Evolutionary conservation across 495 filamentous ascomycete genomes (phyloP).

Genomic region (Articulospora tetracladia): DNA sequence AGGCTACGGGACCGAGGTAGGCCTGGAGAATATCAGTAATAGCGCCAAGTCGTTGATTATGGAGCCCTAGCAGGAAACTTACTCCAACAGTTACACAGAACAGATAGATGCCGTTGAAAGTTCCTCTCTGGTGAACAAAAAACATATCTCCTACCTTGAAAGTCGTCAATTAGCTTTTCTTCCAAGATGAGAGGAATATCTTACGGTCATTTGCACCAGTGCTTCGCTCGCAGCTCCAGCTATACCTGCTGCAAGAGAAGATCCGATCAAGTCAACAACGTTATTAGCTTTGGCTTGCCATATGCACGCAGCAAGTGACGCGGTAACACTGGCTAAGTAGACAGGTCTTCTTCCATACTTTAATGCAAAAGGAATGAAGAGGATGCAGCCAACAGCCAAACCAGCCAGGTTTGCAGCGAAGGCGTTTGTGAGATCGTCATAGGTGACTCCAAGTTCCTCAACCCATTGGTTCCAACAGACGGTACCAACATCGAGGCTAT

Average conservation of each 20-base stretch:
- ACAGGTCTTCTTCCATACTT: conserved; percentile 43
- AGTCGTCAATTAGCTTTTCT: conserved; percentile 30
- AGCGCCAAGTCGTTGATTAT: not conserved
- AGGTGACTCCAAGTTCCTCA: conserved; percentile 33
- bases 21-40: not conserved
- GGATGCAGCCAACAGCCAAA: conserved; percentile 37
- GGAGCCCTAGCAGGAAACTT: conserved; percentile 6
- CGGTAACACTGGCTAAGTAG: conserved; percentile 28
- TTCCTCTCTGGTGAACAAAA: conserved; percentile 44
- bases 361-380: conserved; percentile 42
- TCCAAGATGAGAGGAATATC: not conserved
- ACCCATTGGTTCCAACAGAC: conserved; percentile 34
- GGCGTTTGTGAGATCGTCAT: conserved; percentile 32
- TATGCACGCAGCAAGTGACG: not conserved
- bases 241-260: not conserved
- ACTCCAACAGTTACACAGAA: conserved; percentile 31
- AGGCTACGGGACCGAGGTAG: conserved; percentile 33
- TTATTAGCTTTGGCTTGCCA: conserved; percentile 1
- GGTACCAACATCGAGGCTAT: conserved; percentile 1
- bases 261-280: not conserved
- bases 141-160: conserved; percentile 44
- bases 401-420: conserved; percentile 34
- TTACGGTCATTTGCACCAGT: conserved; percentile 8
- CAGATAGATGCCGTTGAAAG: conserved; percentile 38
- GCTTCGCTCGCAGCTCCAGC: conserved; percentile 5